phyloP scores from a whole-genome alignment of 116 monocot genomes.

The Papilionanthe hybrid region DNA sequence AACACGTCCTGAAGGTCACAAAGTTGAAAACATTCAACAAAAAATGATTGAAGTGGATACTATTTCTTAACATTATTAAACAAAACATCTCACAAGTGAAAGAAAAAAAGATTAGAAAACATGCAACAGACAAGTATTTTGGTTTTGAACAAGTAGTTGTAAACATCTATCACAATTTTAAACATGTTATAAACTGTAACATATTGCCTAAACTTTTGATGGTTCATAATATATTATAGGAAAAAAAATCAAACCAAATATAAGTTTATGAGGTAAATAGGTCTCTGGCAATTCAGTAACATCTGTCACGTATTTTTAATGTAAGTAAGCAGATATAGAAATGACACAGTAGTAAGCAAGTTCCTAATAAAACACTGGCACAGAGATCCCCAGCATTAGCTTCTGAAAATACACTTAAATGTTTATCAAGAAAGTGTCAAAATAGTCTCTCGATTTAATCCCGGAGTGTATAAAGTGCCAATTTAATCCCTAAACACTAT shows the following conservation, averaged over 20 bases:
- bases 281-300: background rate
- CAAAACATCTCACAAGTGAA: no score
- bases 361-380: background rate
- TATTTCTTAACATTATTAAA: no score
- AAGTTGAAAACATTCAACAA: no score
- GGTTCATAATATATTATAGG: background rate
- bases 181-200: background rate
- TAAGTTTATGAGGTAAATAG: background rate
- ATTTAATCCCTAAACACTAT: no score
- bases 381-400: background rate
- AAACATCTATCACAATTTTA: background rate
- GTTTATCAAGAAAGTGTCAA: no score
- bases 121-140: no score
- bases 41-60: no score
- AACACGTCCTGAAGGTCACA: no score
- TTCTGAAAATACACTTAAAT: background rate
- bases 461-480: no score
- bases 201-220: background rate
- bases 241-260: background rate
- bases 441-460: no score
- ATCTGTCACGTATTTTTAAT: background rate
- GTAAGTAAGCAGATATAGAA: background rate
- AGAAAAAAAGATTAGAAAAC: no score
- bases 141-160: no score
- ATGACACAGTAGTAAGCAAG: background rate